Evolutionary conservation across 768 basidiomycete species (phyloP).

Genomic region (Rickenella mellea): DNA sequence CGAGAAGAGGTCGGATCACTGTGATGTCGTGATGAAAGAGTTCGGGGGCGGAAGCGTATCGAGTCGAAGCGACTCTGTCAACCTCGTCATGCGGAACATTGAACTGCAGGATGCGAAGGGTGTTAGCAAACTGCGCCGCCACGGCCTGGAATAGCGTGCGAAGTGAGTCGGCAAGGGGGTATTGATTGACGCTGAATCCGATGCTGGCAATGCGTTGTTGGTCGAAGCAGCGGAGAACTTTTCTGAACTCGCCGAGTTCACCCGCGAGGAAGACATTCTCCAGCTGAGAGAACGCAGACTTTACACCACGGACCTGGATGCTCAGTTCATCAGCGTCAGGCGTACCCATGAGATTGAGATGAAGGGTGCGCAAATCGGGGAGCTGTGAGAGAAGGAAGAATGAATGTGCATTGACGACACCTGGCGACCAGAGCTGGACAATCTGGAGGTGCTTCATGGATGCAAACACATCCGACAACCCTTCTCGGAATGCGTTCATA

Average conservation of each 20-base stretch:
- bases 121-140: not conserved
- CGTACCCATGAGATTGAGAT: not conserved
- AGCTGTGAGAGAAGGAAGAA: not conserved
- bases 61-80: not conserved
- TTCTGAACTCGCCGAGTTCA: not conserved
- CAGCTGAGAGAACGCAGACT: not conserved
- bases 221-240: not conserved
- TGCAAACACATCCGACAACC: not conserved
- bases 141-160: not conserved
- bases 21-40: not conserved
- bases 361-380: not conserved
- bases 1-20: not conserved
- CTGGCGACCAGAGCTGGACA: not conserved
- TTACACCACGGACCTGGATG: not conserved
- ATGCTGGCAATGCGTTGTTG: not conserved
- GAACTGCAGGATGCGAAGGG: not conserved
- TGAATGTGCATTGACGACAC: not conserved
- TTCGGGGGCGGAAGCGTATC: not conserved
- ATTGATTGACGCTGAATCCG: not conserved
- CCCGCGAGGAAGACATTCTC: not conserved
- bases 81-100: not conserved
- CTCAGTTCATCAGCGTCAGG: conserved; percentile 2
- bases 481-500: not conserved
- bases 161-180: not conserved
- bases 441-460: not conserved